Conservation (phyloP, 805 yeast genomes). For the Ogataea degrootiae region DNA sequence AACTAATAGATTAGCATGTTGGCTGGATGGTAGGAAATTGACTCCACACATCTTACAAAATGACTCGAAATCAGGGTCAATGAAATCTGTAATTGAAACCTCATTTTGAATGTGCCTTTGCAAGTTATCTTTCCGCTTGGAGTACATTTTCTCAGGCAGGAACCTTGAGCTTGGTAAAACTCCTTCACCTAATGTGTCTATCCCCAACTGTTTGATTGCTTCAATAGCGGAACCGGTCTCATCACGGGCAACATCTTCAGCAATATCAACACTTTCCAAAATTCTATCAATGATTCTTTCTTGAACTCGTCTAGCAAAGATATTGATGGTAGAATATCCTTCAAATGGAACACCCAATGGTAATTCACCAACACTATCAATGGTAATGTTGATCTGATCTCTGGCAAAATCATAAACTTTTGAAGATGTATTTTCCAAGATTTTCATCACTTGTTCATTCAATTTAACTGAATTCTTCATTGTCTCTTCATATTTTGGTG, state of each 20-base stretch:
- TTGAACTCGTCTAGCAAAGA: constrained; percentile 69
- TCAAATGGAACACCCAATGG: constrained; percentile 41
- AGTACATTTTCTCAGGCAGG: constrained; percentile 76
- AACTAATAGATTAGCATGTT: constrained; percentile 23
- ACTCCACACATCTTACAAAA: constrained; percentile 34
- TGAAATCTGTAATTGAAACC: constrained; percentile 65
- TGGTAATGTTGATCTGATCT: constrained; percentile 43
- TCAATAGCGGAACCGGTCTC: constrained; percentile 58
- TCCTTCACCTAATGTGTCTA: constrained; percentile 57
- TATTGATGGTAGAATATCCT: constrained; percentile 61
- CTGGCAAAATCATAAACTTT: constrained; percentile 60
- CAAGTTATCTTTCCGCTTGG: constrained; percentile 60
- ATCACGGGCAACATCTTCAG: constrained; percentile 67
- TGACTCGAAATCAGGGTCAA: constrained; percentile 70
- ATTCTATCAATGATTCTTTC: constrained; percentile 60
- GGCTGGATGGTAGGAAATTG: constrained; percentile 33
- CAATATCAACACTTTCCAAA: constrained; percentile 52
- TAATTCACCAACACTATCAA: constrained; percentile 37
- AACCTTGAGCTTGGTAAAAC: constrained; percentile 57
- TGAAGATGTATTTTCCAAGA: constrained; percentile 57
- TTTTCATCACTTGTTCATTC: constrained; percentile 52
- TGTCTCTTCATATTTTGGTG: constrained; percentile 59
- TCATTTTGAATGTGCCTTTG: constrained; percentile 54
- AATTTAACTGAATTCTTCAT: constrained; percentile 48
- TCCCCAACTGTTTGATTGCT: constrained; percentile 59